Percentiles rank a stretch among this genome's conserved stretches.
phyloP scores from a whole-genome alignment of 306 rosid species.

The Medicago arabica region DNA sequence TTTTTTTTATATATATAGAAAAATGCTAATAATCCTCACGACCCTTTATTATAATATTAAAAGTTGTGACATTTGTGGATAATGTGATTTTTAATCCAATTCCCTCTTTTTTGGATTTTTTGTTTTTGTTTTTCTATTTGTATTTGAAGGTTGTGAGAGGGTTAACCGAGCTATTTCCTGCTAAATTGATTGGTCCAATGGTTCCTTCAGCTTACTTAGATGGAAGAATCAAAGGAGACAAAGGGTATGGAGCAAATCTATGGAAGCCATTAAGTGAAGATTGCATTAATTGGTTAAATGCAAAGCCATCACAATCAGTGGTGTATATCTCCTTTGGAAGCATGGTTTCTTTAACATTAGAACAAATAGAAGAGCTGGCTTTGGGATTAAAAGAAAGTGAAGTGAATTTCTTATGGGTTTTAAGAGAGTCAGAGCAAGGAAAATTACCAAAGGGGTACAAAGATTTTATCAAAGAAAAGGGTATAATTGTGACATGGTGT shows the following conservation, averaged over 20 bases:
- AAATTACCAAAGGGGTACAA: constrained; percentile 49
- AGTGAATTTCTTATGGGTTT: constrained; percentile 52
- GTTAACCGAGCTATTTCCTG: constrained; percentile 47
- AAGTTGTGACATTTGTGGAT: no score
- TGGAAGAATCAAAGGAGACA: constrained; percentile 55
- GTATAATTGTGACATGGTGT: constrained; percentile 58
- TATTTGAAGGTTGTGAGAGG: constrained; percentile 39
- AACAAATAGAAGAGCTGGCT: constrained; percentile 51
- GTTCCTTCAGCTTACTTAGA: constrained; percentile 59
- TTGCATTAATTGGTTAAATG: constrained; percentile 52
- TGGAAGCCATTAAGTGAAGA: constrained; percentile 56
- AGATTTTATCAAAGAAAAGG: constrained; percentile 44
- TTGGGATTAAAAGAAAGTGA: constrained; percentile 51
- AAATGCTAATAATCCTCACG: no score
- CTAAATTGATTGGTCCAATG: constrained; percentile 61
- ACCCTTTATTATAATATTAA: no score
- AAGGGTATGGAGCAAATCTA: constrained; percentile 58
- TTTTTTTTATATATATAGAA: no score
- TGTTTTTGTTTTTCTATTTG: background rate
- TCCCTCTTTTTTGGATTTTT: no score
- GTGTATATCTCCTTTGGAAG: constrained; percentile 60
- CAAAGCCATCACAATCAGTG: constrained; percentile 50
- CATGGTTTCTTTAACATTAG: constrained; percentile 53
- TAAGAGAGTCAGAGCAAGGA: constrained; percentile 50
- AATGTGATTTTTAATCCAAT: no score